A percentile compares a stretch with the other conserved stretches of the same genome.
These are phyloP conservation scores for Hanseniaspora lachancei DNA, from an alignment of 805 yeast genomes.

Conservation along the genomic window DNA sequence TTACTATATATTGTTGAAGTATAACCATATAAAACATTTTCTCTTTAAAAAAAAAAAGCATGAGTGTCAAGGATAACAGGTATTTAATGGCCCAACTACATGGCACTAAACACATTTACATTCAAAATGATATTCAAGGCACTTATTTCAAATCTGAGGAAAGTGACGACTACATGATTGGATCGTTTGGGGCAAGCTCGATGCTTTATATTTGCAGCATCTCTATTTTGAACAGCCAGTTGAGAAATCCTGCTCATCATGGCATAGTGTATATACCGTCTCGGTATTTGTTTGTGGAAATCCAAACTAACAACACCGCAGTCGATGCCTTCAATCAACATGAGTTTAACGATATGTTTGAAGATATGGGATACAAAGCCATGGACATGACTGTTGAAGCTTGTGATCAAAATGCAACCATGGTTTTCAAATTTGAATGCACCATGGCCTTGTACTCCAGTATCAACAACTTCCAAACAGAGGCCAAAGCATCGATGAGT, in stretches of 20 bases:
- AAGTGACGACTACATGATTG: background rate
- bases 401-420: background rate
- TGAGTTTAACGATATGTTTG: background rate
- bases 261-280: background rate
- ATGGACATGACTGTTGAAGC: background rate
- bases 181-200: background rate
- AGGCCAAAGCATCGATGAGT: background rate
- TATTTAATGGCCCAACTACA: background rate
- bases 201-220: background rate
- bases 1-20: background rate
- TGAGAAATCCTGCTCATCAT: background rate
- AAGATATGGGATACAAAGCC: background rate
- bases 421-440: background rate
- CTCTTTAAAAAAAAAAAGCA: no score
- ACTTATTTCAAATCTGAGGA: background rate
- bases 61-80: background rate
- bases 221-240: background rate
- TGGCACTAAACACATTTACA: background rate
- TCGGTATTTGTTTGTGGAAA: background rate
- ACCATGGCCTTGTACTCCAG: background rate
- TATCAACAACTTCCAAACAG: background rate
- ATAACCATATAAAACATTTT: background rate
- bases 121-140: background rate
- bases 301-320: background rate
- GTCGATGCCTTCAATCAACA: background rate